phyloP scores from a whole-genome alignment of 148 eudicot genomes.

The Beta vulgaris region DNA sequence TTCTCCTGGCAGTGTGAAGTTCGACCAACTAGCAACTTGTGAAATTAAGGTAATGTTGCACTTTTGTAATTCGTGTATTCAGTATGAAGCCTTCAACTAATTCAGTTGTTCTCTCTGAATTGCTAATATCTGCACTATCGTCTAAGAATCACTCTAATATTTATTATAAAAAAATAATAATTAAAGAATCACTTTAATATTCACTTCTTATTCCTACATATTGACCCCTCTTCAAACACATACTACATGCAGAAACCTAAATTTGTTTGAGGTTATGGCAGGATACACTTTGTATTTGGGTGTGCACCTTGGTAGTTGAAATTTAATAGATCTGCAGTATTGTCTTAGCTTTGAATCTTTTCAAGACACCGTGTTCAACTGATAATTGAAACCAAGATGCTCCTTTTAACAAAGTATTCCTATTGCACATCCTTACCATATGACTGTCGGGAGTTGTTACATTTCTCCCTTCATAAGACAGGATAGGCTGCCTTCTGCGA shows the following conservation, averaged over 20 bases:
- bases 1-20: slow-evolving; percentile 68
- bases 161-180: too few relatives aligned
- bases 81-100: background rate
- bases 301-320: background rate
- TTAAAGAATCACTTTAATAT: background rate
- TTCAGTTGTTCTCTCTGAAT: background rate
- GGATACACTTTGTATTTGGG: background rate
- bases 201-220: slow-evolving; percentile 2
- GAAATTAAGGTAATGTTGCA: slow-evolving; percentile 75
- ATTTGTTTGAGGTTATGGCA: background rate
- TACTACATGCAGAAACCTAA: background rate
- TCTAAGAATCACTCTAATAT: background rate
- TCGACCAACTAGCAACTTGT: slow-evolving; percentile 74
- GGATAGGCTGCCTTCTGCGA: too few relatives aligned
- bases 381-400: slow-evolving; percentile 7
- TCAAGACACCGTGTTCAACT: background rate
- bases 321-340: background rate
- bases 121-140: background rate
- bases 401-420: background rate
- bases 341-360: background rate
- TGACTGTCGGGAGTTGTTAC: too few relatives aligned
- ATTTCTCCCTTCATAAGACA: background rate
- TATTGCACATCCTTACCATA: background rate
- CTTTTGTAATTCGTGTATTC: background rate
- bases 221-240: background rate